Conservation (phyloP, 495 filamentous ascomycete genomes). For the Choiromyces venosus region DNA sequence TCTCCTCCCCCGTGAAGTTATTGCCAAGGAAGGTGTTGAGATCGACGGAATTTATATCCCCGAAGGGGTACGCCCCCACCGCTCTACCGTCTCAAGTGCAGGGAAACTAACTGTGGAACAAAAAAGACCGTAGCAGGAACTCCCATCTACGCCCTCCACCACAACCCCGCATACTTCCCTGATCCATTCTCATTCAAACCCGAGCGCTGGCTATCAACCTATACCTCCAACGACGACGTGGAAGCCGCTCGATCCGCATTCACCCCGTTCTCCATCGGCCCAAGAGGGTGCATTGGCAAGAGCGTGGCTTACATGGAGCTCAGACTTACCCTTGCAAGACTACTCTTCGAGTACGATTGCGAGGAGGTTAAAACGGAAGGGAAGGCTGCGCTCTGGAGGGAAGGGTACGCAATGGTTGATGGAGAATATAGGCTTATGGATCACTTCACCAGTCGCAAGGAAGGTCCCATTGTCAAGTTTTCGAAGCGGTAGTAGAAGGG, state of each 20-base stretch:
- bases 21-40: constrained; percentile 49
- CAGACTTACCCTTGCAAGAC: constrained; percentile 49
- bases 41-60: constrained; percentile 54
- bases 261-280: constrained; percentile 56
- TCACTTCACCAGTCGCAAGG: constrained; percentile 40
- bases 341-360: constrained; percentile 44
- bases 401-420: constrained; percentile 28
- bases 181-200: constrained; percentile 48
- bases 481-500: constrained; percentile 10
- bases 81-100: constrained; percentile 44
- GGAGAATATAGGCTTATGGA: constrained; percentile 39
- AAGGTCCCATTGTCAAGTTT: constrained; percentile 36
- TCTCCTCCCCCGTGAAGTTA: constrained; percentile 54
- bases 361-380: constrained; percentile 28
- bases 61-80: constrained; percentile 44
- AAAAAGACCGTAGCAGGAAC: constrained; percentile 50
- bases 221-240: constrained; percentile 15
- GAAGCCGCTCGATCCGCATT: constrained; percentile 44
- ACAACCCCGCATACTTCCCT: constrained; percentile 53
- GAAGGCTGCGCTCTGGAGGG: constrained; percentile 34
- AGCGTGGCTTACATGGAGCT: constrained; percentile 55
- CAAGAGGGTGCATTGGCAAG: constrained; percentile 56
- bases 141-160: constrained; percentile 54
- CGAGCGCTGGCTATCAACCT: constrained; percentile 46
- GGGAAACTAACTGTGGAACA: constrained; percentile 20